Evolutionary conservation across 1,284 basidiomycete genomes (phyloP), one percentile per base, ranked within the genome.

Genomic region (Apiotrichum akiyoshidainum): DNA sequence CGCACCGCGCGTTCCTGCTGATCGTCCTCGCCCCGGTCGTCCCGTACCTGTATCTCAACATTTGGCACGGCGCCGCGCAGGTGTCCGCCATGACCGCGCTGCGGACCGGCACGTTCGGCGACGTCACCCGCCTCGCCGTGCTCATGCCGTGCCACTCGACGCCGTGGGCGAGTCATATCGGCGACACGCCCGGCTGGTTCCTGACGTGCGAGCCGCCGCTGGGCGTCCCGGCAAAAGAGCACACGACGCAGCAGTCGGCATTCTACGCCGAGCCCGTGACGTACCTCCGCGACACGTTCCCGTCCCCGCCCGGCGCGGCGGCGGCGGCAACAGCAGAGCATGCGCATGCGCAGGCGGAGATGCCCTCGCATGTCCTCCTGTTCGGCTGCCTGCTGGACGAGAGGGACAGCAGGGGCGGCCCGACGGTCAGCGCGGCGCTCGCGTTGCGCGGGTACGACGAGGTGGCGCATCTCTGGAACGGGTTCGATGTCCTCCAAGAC

Each of bases 121-220:
- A 57, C 4, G 65, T 73, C 31, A 52, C 51, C 0, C 85, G 85
- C 10, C 78, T 96, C 16, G 92, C 89, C 1, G 87, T 92, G 61
- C 78, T 98, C 19, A 95, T 93, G 90, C 96, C 96, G 4, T 99
- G 96, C 67, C 96, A 99, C 78, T 96, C 92, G n/a, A 92, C 89
- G 0, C 95, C 95, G 3, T 95, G 92, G 82, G 89, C 92, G 69
- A 87, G 92, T 6, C 89, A 93, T 75, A 76, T 99, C 71, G 80
- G 84, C 35, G 77, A 81, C 14, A 81, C 86, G 42, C 80, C 87
- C 12, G 81, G 82, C 63, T 97, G 93, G 92, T 85, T 88, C 46
- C 71, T 97, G 33, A 88, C 89, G 5, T 98, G 94, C 69, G 93
- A 96, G 69, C 94, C 94, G 2, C 93, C 93, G 0, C 74, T 93